Base-by-base conservation (phyloP, 2,329 filamentous ascomycete species). In the Trichophyton rubrum region DNA sequence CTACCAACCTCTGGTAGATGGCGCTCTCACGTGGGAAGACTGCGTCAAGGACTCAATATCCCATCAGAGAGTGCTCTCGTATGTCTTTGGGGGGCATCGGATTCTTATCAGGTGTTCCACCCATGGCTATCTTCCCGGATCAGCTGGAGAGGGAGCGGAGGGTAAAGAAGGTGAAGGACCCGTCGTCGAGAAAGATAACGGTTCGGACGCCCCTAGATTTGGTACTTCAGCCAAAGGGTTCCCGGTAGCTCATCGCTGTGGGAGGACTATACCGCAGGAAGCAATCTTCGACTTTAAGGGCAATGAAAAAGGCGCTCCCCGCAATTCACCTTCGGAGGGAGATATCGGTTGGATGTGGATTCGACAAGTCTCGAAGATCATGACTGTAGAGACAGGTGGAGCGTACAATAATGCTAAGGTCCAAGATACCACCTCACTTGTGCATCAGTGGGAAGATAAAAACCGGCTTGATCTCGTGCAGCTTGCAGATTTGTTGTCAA, bases 11-110 rank as follows among this genome's bases (percentile, higher is more conserved):
- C 8, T 38, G 9, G 33, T 13, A 13, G 33, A 38, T 38, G 33
- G 4, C 33, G 11, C 33, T 38, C 11, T 38, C 33, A 11, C 11
- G 3, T 88, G 85, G 85, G 79, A 81, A 8, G 9, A 65, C 0
- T 77, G 76, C 0, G 79, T 83, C 0, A 77, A 75, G 53, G 75
- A 76, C 0, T 88, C 85, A 0, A 72, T 71, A 1, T 83, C 82
- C 0, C 83, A 89, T 62, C 85, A 89, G 66, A 77, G 85, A 1
- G 67, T 88, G 6, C 66, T 88, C 0, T 70, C 72, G 2, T 88
- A 88, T 63, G 62, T 72, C 0, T 82, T 89, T 64, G 82, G 75
- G 0, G 79, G 74, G 0, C 66, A 85, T 9, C 70, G 71, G 0
- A 76, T 78, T 56, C 62, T 85, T 2, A 70, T 87, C 0, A 78